Evolutionary conservation across 768 basidiomycete species (phyloP), one percentile per base, ranked within the genome.

Genomic region (Xerocomellus chrysenteron): DNA sequence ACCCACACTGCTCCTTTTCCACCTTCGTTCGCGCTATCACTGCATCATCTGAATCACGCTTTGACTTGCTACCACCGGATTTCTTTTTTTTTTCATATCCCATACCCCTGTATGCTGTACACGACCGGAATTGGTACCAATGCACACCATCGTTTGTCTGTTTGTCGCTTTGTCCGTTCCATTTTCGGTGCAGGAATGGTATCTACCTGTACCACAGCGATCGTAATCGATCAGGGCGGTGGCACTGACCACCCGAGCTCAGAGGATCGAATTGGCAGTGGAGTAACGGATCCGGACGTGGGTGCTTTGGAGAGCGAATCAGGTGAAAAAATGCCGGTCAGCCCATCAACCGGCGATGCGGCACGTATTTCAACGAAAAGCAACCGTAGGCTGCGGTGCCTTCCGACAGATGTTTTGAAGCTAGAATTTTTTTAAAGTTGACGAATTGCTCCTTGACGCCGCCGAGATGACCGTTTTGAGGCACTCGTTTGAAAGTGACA

Each of bases 21-120:
- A 37, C 44, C 19, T 50, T 62, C 45, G 60, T 59, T 58, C 16
- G n/a, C 17, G n/a, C 47, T 19, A 41, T 63, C 40, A 51, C 47
- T 30, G 19, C 44, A 1, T 5, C 16, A 32, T 47, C 57, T 14
- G 13, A 6, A 14, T 35, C 14, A 52, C 50, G 41, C 32, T 19
- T 59, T 36, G n/a, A 55, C 14, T 43, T 21, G 54, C 11, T 56
- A 32, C 30, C 44, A 5, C 28, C 24, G 52, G 26, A 21, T 39
- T 50, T 13, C 21, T 28, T 28, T 28, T 0, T 30, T 26, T 17
- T 35, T 24, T 33, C 39, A 2, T 16, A 47, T 11, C 52, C 24
- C 39, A 44, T 28, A 46, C 33, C 52, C 30, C 24, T 44, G 39
- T 47, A 36, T 53, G 61, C 47, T 54, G 40, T 58, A 57, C 55